Conservation (phyloP, 768 basidiomycete genomes). For the Suillus ampliporus region DNA sequence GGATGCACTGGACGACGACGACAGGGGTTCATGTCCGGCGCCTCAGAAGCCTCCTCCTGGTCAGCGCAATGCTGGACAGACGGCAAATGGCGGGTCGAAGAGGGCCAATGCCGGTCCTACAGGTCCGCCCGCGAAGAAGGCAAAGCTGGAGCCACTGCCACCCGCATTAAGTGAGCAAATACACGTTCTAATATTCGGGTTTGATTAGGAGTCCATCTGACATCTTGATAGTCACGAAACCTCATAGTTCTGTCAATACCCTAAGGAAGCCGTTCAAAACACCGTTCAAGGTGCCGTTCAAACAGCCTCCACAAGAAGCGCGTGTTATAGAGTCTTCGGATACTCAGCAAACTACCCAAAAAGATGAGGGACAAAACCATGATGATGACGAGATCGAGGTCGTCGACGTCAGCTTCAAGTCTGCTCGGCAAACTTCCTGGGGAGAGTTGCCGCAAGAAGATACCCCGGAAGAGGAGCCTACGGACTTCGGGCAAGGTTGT, state of each 20-base stretch:
- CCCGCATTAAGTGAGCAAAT: slow-evolving; percentile 27
- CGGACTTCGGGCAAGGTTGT: not conserved
- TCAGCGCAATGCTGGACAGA: not conserved
- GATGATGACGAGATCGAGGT: slow-evolving; percentile 4
- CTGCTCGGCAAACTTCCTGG: slow-evolving; percentile 12
- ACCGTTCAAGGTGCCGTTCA: slow-evolving; percentile 47
- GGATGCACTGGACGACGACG: not conserved
- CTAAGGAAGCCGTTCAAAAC: slow-evolving; percentile 58
- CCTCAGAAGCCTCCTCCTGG: not conserved
- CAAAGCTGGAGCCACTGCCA: slow-evolving; percentile 28
- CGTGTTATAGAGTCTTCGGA: not conserved
- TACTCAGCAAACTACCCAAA: not conserved
- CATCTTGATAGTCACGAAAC: slow-evolving; percentile 48
- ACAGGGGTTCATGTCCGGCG: not conserved
- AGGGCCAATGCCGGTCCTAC: slow-evolving; percentile 19
- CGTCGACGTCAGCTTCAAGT: slow-evolving; percentile 15
- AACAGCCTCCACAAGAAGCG: slow-evolving; percentile 23
- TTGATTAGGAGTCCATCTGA: not conserved
- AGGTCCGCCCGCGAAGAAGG: slow-evolving; percentile 26
- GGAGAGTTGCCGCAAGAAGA: not conserved
- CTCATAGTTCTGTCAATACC: slow-evolving; percentile 45
- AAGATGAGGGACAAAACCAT: not conserved
- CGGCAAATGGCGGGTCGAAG: slow-evolving; percentile 27
- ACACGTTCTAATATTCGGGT: not conserved
- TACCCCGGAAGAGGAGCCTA: not conserved